Conservation (phyloP, 2,329 filamentous ascomycete species). For the Xylariaceae sp. region DNA sequence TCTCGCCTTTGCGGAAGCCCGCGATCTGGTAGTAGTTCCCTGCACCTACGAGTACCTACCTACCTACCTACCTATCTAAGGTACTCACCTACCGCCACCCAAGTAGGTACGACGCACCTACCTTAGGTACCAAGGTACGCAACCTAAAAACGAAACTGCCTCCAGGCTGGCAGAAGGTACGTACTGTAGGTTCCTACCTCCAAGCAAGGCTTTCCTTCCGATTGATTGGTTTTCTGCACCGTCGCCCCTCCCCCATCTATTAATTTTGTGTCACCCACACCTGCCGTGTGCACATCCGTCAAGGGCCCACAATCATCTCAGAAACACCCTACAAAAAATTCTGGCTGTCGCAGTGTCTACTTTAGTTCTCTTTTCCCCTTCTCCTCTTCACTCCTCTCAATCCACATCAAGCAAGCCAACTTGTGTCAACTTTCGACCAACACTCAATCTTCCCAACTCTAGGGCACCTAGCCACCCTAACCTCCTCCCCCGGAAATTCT, state of each 20-base stretch:
- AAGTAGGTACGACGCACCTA: background rate
- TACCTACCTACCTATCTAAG: no score
- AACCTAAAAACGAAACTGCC: background rate
- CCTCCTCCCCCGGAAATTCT: constrained; percentile 51
- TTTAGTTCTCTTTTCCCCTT: constrained; percentile 29
- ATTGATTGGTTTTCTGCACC: constrained; percentile 25
- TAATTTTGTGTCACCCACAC: constrained; percentile 18
- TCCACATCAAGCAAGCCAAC: constrained; percentile 38
- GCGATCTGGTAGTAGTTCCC: no score
- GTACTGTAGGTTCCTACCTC: constrained; percentile 5
- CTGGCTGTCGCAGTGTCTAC: constrained; percentile 31
- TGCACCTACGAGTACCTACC: no score
- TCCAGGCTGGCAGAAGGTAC: constrained; percentile 1
- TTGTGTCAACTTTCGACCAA: constrained; percentile 35
- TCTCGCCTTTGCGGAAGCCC: no score
- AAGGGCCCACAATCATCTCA: constrained; percentile 29
- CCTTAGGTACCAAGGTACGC: no score
- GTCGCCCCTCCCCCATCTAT: constrained; percentile 19
- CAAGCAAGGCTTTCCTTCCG: constrained; percentile 8
- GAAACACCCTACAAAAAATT: constrained; percentile 35
- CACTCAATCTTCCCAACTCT: constrained; percentile 50
- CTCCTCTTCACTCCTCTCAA: constrained; percentile 36
- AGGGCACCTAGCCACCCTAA: constrained; percentile 89
- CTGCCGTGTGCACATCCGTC: constrained; percentile 26
- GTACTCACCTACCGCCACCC: background rate